These are phyloP conservation scores for Ascochyta pisi DNA, from an alignment of 2,329 filamentous ascomycete genomes.

Conservation along the genomic window DNA sequence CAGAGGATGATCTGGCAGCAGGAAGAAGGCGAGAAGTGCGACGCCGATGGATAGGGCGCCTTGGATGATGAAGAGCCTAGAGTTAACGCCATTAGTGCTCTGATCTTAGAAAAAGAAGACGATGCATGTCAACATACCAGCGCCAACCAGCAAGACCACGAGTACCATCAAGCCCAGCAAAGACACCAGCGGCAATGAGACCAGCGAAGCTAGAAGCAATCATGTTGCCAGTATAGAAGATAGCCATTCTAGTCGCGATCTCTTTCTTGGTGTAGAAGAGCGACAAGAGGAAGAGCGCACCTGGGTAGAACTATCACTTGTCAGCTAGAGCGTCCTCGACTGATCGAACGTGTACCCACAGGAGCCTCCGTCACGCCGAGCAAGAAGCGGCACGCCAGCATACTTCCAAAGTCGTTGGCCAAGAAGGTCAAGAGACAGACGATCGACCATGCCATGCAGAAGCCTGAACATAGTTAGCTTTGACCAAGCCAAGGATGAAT, in stretches of 20 bases:
- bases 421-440: slow-evolving; percentile 44
- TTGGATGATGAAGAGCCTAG: slow-evolving; percentile 56
- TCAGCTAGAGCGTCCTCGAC: neutral
- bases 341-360: neutral
- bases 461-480: slow-evolving; percentile 12
- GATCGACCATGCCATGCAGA: slow-evolving; percentile 47
- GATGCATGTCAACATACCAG: slow-evolving; percentile 39
- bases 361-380: slow-evolving; percentile 36
- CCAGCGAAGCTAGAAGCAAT: slow-evolving; percentile 53
- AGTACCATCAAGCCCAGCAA: slow-evolving; percentile 60
- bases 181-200: slow-evolving; percentile 51
- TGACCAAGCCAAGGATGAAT: neutral
- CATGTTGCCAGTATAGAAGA: slow-evolving; percentile 51
- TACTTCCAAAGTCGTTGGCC: slow-evolving; percentile 40
- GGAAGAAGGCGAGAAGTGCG: slow-evolving; percentile 35
- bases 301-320: slow-evolving; percentile 60
- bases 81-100: slow-evolving; percentile 38
- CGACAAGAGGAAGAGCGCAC: slow-evolving; percentile 66
- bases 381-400: slow-evolving; percentile 41
- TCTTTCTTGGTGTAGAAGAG: slow-evolving; percentile 70
- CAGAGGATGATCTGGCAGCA: slow-evolving; percentile 40
- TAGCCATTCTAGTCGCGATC: slow-evolving; percentile 46
- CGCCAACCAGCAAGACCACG: slow-evolving; percentile 55
- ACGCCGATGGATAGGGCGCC: slow-evolving; percentile 42
- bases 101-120: no score